Percentiles rank a stretch among this genome's conserved stretches.
Conservation (phyloP, 352 stramenopile species). For the Globisporangium radiosum region DNA sequence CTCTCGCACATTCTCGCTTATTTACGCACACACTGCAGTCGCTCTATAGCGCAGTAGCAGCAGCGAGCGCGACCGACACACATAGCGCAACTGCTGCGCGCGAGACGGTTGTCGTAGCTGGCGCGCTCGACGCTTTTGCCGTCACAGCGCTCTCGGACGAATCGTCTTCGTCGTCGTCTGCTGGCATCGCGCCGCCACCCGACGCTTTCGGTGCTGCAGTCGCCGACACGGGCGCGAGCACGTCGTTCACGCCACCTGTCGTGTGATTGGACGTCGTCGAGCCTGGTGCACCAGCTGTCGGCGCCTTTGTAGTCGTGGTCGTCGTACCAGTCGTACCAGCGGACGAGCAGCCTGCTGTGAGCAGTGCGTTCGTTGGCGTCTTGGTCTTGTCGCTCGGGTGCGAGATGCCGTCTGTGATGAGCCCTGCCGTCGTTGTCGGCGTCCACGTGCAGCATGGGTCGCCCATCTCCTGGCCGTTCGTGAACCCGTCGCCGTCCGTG, state of each 20-base stretch:
- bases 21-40: background rate
- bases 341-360: slow-evolving; percentile 38
- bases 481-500: slow-evolving; percentile 79
- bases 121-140: background rate
- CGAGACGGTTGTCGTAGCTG: slow-evolving; percentile 3
- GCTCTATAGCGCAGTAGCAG: background rate
- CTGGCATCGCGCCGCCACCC: slow-evolving; percentile 11
- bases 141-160: slow-evolving; percentile 36
- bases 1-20: background rate
- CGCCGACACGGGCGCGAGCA: slow-evolving; percentile 27
- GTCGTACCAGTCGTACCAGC: slow-evolving; percentile 6
- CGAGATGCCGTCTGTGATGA: slow-evolving; percentile 55
- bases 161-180: slow-evolving; percentile 60
- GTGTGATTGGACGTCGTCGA: slow-evolving; percentile 19
- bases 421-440: slow-evolving; percentile 23
- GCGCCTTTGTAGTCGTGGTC: slow-evolving; percentile 10
- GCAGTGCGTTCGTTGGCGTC: slow-evolving; percentile 39
- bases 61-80: slow-evolving; percentile 4
- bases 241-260: slow-evolving; percentile 15
- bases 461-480: slow-evolving; percentile 80
- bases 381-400: slow-evolving; percentile 51
- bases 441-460: slow-evolving; percentile 82
- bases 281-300: background rate
- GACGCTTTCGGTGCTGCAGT: slow-evolving; percentile 5
- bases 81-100: slow-evolving; percentile 7